Base-by-base conservation (phyloP, 2,329 filamentous ascomycete species). In the Colletotrichum sp. region DNA sequence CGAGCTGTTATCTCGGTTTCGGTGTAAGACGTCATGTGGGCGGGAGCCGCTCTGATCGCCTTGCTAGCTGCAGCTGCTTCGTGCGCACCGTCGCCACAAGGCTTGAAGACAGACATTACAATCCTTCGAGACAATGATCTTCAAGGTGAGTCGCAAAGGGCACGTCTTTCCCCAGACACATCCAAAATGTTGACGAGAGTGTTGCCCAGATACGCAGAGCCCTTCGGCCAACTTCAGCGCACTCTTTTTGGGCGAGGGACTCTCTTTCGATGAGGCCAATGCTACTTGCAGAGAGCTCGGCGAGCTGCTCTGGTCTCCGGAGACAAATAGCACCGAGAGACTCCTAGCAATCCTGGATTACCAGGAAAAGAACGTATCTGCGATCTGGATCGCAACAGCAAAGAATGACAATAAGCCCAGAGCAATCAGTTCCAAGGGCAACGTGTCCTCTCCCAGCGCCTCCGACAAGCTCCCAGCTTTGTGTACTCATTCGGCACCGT, bases 401-500 rank as follows among this genome's bases (percentile, higher is more conserved):
- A 69, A 77, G 27, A 34, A 69, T 11, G 69, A 67, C 22, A 77
- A 76, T 60, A 74, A 68, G 25, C 68, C 77, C 8, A 79, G 79
- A 27, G 80, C 82, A 1, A 79, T 87, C 30, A 81, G 81, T 27
- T 77, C 72, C 27, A 74, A 77, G 9, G 84, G 84, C 7, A 44
- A 71, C 3, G 66, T 84, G 13, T 77, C 79, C 6, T 36, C 72
- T 6, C 70, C 73, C 28, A 63, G 74, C 55, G 34, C 34, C 74
- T 72, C 71, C 28, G 52, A 78, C 27, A 70, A 74, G 48, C 78
- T 86, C 5, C 83, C 83, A 3, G 85, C 82, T 0, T 71, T 88
- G n/a, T 88, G 87, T 75, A 86, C 85, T 5, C 85, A 88, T 72
- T 83, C 84, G 3, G 86, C 87, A 3, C 86, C 86, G 0, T 85